Evolutionary conservation across 2,329 filamentous ascomycete species (phyloP).

Genomic region (Calycina herbarum): DNA sequence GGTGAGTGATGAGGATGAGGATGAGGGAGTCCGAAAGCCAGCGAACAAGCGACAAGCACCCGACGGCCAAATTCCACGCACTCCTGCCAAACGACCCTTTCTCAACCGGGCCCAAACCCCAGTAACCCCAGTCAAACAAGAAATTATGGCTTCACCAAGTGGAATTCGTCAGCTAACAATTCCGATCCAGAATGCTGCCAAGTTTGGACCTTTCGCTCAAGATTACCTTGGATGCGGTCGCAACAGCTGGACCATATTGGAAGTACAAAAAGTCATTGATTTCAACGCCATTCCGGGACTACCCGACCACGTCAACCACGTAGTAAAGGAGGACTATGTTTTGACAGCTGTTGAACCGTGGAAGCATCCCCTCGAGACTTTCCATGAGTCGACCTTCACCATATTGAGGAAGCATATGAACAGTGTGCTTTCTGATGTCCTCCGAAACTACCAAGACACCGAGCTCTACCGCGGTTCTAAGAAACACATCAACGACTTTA

Average conservation of each 20-base stretch:
- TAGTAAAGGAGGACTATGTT: conserved; percentile 57
- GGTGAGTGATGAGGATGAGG: neutral
- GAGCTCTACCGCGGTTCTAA: conserved; percentile 17
- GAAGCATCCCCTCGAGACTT: conserved; percentile 50
- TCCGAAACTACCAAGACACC: conserved; percentile 21
- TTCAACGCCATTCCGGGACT: conserved; percentile 51
- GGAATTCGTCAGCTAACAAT: neutral
- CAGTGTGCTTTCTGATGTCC: conserved; percentile 9
- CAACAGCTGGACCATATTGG: conserved; percentile 29
- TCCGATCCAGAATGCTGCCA: neutral
- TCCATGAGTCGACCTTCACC: conserved; percentile 46
- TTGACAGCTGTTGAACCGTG: conserved; percentile 59
- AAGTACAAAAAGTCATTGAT: conserved; percentile 55
- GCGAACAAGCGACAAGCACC: neutral
- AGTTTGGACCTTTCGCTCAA: conserved; percentile 17
- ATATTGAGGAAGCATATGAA: conserved; percentile 46
- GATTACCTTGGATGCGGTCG: conserved; percentile 13
- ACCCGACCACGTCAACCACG: conserved; percentile 57
- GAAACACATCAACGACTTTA: conserved; percentile 16
- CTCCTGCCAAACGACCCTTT: neutral
- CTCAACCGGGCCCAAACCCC: neutral
- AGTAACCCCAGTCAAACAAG: neutral
- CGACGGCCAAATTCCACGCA: neutral
- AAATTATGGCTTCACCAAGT: neutral
- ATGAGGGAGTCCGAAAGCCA: neutral